Conservation (phyloP, 495 filamentous ascomycete genomes). For the Chlorociboria aeruginascens region DNA sequence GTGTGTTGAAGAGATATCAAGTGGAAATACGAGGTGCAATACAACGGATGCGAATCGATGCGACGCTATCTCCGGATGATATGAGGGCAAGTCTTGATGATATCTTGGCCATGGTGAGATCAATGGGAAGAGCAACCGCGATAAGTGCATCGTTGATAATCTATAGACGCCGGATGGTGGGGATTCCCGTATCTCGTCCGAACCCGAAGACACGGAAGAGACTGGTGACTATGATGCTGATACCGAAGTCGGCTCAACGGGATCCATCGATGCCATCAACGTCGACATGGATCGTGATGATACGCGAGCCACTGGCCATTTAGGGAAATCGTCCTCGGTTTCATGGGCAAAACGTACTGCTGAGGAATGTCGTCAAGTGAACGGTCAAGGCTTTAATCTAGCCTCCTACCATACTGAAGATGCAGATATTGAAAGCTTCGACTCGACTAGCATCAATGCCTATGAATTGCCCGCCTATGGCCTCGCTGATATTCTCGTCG, state of each 20-base stretch:
- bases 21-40: conserved; percentile 30
- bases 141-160: background rate
- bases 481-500: conserved; percentile 40
- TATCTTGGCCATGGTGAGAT: conserved; percentile 14
- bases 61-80: conserved; percentile 12
- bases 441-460: conserved; percentile 30
- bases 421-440: conserved; percentile 30
- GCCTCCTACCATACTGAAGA: conserved; percentile 44
- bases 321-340: conserved; percentile 50
- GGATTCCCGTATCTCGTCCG: conserved; percentile 6
- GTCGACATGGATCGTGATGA: conserved; percentile 46
- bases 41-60: conserved; percentile 16
- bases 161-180: background rate
- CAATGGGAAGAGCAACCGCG: background rate
- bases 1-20: conserved; percentile 20
- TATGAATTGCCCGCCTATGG: conserved; percentile 37
- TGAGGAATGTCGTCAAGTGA: conserved; percentile 15
- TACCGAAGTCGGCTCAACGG: conserved; percentile 49
- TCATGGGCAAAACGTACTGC: conserved; percentile 40
- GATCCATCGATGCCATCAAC: conserved; percentile 46
- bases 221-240: conserved; percentile 27
- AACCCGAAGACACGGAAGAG: conserved; percentile 21
- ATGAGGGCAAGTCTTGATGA: conserved; percentile 28
- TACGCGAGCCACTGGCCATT: conserved; percentile 37
- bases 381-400: conserved; percentile 3